These are phyloP conservation scores for Centaurea solstitialis DNA, from an alignment of 129 eudicot genomes.

Conservation along the genomic window DNA sequence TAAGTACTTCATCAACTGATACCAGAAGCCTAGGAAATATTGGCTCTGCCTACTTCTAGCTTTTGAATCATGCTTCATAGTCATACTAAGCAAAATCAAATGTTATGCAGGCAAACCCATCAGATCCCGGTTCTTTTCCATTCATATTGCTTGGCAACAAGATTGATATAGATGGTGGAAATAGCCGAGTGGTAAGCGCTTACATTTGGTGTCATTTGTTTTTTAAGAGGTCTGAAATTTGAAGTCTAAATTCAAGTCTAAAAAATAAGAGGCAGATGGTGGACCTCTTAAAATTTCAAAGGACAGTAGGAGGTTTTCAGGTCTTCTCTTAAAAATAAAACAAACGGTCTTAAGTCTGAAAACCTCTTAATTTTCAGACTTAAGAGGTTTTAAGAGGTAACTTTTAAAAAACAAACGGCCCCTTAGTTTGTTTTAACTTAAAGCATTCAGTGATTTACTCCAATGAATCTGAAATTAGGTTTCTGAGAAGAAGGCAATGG, in stretches of 20 bases:
- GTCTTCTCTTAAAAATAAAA: no score
- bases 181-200: constrained; percentile 77
- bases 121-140: constrained; percentile 73
- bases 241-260: no score
- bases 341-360: no score
- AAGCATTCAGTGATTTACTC: neutral
- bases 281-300: no score
- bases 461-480: constrained; percentile 42
- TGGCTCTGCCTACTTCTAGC: neutral
- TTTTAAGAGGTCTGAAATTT: no score
- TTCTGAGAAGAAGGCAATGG: constrained; percentile 77
- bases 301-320: no score
- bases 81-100: constrained; percentile 7
- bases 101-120: constrained; percentile 75
- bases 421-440: neutral
- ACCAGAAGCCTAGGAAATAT: neutral
- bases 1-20: neutral
- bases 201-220: no score
- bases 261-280: no score
- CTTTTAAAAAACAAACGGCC: no score
- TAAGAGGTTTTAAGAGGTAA: no score
- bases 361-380: no score
- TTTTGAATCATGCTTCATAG: neutral
- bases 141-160: constrained; percentile 86
- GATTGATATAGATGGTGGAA: constrained; percentile 95